A percentile compares a stretch with the other conserved stretches of the same genome.
phyloP scores from a whole-genome alignment of 345 rosid genomes.

The Xanthoceras sorbifolium region DNA sequence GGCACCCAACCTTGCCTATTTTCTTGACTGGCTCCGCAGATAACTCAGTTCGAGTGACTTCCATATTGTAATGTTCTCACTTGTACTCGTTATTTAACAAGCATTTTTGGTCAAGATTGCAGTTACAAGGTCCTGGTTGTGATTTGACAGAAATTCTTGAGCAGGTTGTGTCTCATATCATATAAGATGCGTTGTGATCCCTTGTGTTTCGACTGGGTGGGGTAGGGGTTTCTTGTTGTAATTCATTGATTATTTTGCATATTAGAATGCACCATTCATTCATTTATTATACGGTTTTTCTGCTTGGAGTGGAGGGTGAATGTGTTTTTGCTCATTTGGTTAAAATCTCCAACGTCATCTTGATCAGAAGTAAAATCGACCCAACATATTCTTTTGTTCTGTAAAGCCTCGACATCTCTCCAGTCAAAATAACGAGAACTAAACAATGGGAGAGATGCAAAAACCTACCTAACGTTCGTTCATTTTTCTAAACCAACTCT shows the following conservation, averaged over 20 bases:
- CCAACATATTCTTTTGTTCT: no score
- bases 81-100: not conserved
- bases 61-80: conserved; percentile 31
- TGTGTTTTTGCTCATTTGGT: not conserved
- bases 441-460: not conserved
- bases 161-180: not conserved
- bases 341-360: no score
- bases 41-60: conserved; percentile 65
- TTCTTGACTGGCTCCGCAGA: conserved; percentile 75
- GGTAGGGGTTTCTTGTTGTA: not conserved
- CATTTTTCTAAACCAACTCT: no score
- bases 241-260: conserved; percentile 1
- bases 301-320: not conserved
- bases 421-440: not conserved
- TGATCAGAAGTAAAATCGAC: no score
- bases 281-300: not conserved
- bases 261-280: conserved; percentile 4
- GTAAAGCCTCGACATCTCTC: not conserved
- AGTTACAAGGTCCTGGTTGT: not conserved
- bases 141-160: not conserved
- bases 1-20: conserved; percentile 73
- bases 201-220: not conserved
- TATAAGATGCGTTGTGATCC: not conserved
- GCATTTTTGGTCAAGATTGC: not conserved
- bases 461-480: not conserved